Percentiles rank a stretch among this genome's conserved stretches.
Conservation (phyloP, 805 yeast genomes). For the Candida ovalis region DNA sequence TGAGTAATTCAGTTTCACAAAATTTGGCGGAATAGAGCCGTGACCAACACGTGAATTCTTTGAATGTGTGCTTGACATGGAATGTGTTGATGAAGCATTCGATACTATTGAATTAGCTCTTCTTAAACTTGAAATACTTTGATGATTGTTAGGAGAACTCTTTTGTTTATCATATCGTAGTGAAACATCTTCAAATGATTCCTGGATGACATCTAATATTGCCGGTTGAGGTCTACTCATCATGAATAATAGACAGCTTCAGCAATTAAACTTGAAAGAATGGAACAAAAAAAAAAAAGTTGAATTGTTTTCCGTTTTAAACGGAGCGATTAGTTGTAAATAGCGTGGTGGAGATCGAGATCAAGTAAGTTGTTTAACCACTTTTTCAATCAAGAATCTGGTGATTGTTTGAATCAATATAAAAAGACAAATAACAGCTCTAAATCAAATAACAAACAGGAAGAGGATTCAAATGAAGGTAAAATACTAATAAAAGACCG, state of each 20-base stretch:
- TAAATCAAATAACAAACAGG: no score
- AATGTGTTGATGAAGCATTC: neutral
- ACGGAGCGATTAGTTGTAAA: no score
- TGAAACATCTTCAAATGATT: conserved; percentile 33
- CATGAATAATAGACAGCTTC: neutral
- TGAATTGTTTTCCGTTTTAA: no score
- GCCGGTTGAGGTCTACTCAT: conserved; percentile 3
- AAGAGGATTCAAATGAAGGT: no score
- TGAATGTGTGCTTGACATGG: neutral
- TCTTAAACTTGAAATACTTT: neutral
- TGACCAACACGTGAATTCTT: neutral
- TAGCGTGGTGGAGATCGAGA: neutral
- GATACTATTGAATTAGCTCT: conserved; percentile 5
- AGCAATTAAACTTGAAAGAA: neutral
- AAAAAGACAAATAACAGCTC: no score
- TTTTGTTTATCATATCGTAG: conserved; percentile 6
- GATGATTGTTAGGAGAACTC: neutral
- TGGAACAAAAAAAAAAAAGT: neutral
- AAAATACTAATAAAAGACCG: no score
- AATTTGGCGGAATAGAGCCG: neutral
- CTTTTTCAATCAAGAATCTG: no score
- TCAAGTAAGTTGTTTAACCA: no score
- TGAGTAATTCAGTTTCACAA: neutral
- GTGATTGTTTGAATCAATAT: no score
- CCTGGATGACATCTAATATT: conserved; percentile 29